Conservation (phyloP, 345 rosid species). For the Erysimum cheiranthoides region DNA sequence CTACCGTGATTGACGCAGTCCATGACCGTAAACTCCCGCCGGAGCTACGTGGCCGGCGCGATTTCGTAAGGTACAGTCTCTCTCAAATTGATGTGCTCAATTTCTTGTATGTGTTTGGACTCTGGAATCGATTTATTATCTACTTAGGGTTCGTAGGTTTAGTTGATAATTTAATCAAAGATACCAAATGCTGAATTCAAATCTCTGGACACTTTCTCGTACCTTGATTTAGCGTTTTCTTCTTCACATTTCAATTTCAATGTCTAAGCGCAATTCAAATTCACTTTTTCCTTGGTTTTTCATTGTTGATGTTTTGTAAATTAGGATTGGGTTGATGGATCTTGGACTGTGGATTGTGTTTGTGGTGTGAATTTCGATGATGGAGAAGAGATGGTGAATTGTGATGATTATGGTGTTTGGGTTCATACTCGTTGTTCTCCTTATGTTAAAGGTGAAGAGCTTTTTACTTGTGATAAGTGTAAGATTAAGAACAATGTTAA, state of each 20-base stretch:
- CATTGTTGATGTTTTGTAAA: too few relatives aligned
- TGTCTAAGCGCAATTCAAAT: slow-evolving; percentile 17
- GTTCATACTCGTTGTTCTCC: too few relatives aligned
- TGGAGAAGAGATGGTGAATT: slow-evolving; percentile 99
- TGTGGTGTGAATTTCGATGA: slow-evolving; percentile 97
- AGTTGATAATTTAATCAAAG: background rate
- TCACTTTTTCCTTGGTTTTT: slow-evolving; percentile 19
- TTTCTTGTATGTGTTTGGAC: background rate
- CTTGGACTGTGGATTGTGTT: slow-evolving; percentile 98
- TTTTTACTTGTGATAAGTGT: slow-evolving; percentile 93
- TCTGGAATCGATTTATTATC: background rate
- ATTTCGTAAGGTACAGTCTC: slow-evolving; percentile 60
- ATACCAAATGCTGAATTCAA: slow-evolving; percentile 7
- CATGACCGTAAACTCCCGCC: slow-evolving; percentile 90
- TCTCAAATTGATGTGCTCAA: background rate
- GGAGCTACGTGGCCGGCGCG: slow-evolving; percentile 86
- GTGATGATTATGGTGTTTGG: slow-evolving; percentile 79
- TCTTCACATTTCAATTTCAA: slow-evolving; percentile 19
- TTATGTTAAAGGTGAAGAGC: too few relatives aligned
- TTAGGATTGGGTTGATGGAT: slow-evolving; percentile 92
- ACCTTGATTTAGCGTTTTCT: slow-evolving; percentile 21
- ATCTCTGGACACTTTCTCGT: background rate
- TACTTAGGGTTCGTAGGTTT: background rate
- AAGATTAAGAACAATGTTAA: too few relatives aligned
- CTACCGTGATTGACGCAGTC: slow-evolving; percentile 70